These are phyloP conservation scores for Nicotiana benthamiana DNA, from an alignment of 257 asterid genomes.

Conservation along the genomic window DNA sequence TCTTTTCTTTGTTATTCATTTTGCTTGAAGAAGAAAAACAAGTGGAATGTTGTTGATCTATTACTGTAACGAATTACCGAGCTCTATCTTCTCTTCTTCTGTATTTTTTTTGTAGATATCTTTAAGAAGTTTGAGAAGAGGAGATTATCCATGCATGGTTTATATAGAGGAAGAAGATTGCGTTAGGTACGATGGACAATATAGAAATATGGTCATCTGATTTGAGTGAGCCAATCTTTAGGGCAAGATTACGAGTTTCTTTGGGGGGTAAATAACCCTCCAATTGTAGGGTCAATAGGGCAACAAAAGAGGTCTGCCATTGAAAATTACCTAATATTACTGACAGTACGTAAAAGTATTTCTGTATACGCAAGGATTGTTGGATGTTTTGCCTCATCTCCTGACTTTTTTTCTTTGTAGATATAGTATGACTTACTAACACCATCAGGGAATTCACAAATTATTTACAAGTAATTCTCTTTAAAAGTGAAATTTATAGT, in stretches of 20 bases:
- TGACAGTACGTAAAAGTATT: background rate
- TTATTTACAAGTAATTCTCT: too few species aligned
- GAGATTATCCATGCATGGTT: slow-evolving; percentile 1
- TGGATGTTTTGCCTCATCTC: background rate
- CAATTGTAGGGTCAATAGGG: slow-evolving; percentile 10
- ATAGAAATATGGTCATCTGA: background rate
- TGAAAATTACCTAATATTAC: slow-evolving; percentile 1
- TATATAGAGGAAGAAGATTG: slow-evolving; percentile 10
- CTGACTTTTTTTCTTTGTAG: background rate
- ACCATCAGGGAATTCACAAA: too few species aligned
- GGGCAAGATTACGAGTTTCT: slow-evolving; percentile 14
- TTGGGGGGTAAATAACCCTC: background rate
- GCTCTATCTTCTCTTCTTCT: background rate
- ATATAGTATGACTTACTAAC: background rate
- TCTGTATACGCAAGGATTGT: background rate
- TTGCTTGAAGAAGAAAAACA: slow-evolving; percentile 17
- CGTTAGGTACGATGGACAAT: slow-evolving; percentile 17
- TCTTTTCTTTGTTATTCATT: slow-evolving; percentile 14
- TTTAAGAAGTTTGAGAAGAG: background rate
- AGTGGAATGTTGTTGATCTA: slow-evolving; percentile 1
- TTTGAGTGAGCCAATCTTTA: slow-evolving; percentile 22
- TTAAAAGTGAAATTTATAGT: too few species aligned
- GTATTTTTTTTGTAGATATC: background rate
- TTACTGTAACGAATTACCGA: slow-evolving; percentile 5
- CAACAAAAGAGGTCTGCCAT: slow-evolving; percentile 20